A percentile compares a stretch with the other conserved stretches of the same genome.
phyloP scores from a whole-genome alignment of 768 basidiomycete species.

The Mycena rosella region DNA sequence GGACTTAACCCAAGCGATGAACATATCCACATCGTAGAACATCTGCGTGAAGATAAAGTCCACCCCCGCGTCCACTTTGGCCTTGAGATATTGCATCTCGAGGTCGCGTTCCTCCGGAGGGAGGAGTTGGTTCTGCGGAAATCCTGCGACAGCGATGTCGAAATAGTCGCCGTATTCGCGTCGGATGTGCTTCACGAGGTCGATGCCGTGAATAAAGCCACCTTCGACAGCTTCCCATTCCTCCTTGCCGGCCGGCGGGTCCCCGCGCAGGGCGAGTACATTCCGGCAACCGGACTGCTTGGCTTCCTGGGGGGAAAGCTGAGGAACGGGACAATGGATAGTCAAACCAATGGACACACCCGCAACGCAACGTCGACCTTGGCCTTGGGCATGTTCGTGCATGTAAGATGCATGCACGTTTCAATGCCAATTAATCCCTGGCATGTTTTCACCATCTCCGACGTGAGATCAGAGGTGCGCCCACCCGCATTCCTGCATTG shows the following conservation, averaged over 20 bases:
- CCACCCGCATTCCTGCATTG: slow-evolving; percentile 92
- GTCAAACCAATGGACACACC: slow-evolving; percentile 64
- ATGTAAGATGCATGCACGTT: slow-evolving; percentile 99
- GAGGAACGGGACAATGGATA: slow-evolving; percentile 15
- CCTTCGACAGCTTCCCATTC: slow-evolving; percentile 94
- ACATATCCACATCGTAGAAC: slow-evolving; percentile 95
- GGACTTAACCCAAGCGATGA: slow-evolving; percentile 90
- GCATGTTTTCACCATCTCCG: slow-evolving; percentile 94
- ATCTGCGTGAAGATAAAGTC: slow-evolving; percentile 98
- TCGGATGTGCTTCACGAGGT: slow-evolving; percentile 92
- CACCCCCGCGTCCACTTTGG: slow-evolving; percentile 91
- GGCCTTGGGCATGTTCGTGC: slow-evolving; percentile 97
- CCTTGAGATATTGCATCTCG: slow-evolving; percentile 89
- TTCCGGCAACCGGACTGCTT: slow-evolving; percentile 92
- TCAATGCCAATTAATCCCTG: slow-evolving; percentile 94
- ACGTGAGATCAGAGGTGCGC: slow-evolving; percentile 93
- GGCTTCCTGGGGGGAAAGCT: slow-evolving; percentile 72
- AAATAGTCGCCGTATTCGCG: slow-evolving; percentile 90
- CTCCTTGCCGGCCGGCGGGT: slow-evolving; percentile 89
- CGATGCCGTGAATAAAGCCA: slow-evolving; percentile 91
- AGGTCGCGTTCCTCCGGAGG: slow-evolving; percentile 79
- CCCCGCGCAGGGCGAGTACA: slow-evolving; percentile 92
- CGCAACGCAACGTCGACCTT: slow-evolving; percentile 93
- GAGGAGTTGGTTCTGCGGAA: slow-evolving; percentile 85
- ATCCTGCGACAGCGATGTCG: slow-evolving; percentile 94